Evolutionary conservation across 768 basidiomycete genomes (phyloP).

Genomic region (Dacryopinax primogenitus): DNA sequence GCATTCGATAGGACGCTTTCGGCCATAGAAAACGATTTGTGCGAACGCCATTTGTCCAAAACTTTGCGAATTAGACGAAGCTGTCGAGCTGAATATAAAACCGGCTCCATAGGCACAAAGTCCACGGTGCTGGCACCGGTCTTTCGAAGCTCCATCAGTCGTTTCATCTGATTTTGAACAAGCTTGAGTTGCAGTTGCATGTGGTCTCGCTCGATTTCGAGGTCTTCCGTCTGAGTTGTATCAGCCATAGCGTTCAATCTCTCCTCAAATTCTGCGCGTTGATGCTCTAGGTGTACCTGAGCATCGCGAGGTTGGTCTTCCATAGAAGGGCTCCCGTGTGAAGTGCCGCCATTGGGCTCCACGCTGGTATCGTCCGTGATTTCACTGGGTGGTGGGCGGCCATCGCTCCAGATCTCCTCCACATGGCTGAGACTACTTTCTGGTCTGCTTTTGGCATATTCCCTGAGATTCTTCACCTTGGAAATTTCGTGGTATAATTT

Average conservation of each 20-base stretch:
- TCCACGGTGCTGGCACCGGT: constrained; percentile 47
- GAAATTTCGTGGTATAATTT: constrained; percentile 90
- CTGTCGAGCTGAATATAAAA: constrained; percentile 70
- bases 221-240: constrained; percentile 61
- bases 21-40: constrained; percentile 82
- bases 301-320: constrained; percentile 45
- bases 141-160: constrained; percentile 60
- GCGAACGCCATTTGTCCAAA: constrained; percentile 71
- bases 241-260: constrained; percentile 41
- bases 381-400: constrained; percentile 66
- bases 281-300: constrained; percentile 52
- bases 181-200: constrained; percentile 79
- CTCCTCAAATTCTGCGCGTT: constrained; percentile 41
- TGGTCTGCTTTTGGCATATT: constrained; percentile 52
- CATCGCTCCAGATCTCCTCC: constrained; percentile 85
- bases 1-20: constrained; percentile 76
- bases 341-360: constrained; percentile 41
- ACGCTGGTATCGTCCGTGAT: constrained; percentile 83
- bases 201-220: constrained; percentile 82
- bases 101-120: constrained; percentile 56
- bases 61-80: constrained; percentile 70
- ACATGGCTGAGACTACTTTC: constrained; percentile 64
- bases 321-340: constrained; percentile 49
- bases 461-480: constrained; percentile 73
- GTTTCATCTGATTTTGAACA: constrained; percentile 70